These are phyloP conservation scores for Daldinia decipiens DNA, from an alignment of 495 filamentous ascomycete genomes.

Conservation along the genomic window DNA sequence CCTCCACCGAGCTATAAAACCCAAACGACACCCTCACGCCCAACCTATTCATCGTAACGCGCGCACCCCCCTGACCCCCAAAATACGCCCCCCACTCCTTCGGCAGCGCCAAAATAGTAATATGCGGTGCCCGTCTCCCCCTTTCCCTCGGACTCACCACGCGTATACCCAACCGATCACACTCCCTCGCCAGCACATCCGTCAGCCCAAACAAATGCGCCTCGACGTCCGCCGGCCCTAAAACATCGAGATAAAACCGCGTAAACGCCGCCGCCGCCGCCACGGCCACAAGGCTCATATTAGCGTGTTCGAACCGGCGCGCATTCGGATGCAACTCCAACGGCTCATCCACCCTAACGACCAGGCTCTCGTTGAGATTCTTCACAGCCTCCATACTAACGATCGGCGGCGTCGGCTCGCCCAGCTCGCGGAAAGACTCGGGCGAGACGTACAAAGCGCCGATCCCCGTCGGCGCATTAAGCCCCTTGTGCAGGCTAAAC, in stretches of 20 bases:
- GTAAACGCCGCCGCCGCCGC: conserved; percentile 35
- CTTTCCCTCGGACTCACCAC: conserved; percentile 25
- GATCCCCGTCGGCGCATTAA: conserved; percentile 38
- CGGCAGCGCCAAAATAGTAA: conserved; percentile 31
- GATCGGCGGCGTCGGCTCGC: conserved; percentile 33
- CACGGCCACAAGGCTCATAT: conserved; percentile 34
- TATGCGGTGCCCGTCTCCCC: conserved; percentile 33
- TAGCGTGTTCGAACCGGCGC: conserved; percentile 41
- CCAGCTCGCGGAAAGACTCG: conserved; percentile 18
- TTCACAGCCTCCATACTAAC: conserved; percentile 28
- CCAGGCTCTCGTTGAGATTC: conserved; percentile 16
- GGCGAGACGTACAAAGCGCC: conserved; percentile 40
- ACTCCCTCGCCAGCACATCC: conserved; percentile 17
- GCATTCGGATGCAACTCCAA: conserved; percentile 25
- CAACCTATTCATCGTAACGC: conserved; percentile 34
- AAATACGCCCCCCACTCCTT: conserved; percentile 29
- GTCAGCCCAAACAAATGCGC: conserved; percentile 30
- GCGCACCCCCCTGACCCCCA: conserved; percentile 3
- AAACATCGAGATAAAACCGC: conserved; percentile 35
- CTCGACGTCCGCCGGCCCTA: conserved; percentile 38
- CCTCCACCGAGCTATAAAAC: conserved; percentile 37
- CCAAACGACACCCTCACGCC: conserved; percentile 41
- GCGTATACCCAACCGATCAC: conserved; percentile 27
- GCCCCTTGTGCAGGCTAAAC: conserved; percentile 43
- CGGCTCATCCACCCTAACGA: conserved; percentile 15